Percentiles rank a stretch among this genome's conserved stretches.
Evolutionary conservation across 495 filamentous ascomycete genomes (phyloP).

Genomic region (Daldinia loculata): DNA sequence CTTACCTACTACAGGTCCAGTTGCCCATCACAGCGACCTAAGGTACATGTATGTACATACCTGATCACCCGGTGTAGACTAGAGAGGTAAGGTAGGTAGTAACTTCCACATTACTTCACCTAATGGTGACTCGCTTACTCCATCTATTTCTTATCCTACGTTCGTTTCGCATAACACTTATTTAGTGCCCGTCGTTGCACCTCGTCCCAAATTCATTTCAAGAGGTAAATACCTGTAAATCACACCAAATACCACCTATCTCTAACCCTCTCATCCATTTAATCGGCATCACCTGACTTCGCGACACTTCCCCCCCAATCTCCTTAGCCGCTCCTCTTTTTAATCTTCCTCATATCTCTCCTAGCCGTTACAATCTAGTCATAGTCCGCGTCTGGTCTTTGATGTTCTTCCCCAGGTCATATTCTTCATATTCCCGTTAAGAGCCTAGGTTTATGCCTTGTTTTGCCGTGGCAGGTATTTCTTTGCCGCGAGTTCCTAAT

Average conservation of each 20-base stretch:
- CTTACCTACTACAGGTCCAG: too few relatives aligned
- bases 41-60: not conserved
- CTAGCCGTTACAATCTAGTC: not conserved
- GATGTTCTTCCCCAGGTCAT: not conserved
- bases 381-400: not conserved
- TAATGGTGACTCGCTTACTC: slow-evolving; percentile 16
- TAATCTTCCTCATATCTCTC: not conserved
- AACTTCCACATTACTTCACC: slow-evolving; percentile 12
- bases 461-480: not conserved
- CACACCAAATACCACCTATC: not conserved
- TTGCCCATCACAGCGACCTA: too few relatives aligned
- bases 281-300: slow-evolving; percentile 18
- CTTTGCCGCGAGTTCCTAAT: not conserved
- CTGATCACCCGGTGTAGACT: too few relatives aligned
- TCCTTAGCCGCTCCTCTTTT: not conserved
- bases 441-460: not conserved
- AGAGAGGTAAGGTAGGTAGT: too few relatives aligned
- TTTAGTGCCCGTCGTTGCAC: not conserved
- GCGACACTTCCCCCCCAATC: not conserved
- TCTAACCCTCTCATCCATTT: not conserved
- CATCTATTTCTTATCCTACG: not conserved
- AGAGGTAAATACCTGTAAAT: not conserved
- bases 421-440: not conserved
- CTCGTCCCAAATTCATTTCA: not conserved
- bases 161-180: not conserved